Evolutionary conservation across 257 asterid species (phyloP), one percentile per base, ranked within the genome.

Genomic region (Misopates orontium): DNA sequence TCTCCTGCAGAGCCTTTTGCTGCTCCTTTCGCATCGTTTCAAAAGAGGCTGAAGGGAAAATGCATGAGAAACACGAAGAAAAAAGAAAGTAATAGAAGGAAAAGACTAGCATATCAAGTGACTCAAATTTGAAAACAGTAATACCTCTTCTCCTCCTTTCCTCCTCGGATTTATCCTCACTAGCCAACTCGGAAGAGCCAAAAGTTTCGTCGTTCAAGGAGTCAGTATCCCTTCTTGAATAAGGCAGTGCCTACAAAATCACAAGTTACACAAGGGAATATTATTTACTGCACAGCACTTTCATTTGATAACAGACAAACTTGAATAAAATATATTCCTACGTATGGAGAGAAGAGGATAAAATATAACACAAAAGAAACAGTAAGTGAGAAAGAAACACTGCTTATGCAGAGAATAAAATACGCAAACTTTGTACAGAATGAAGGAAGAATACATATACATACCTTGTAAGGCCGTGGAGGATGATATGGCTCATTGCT

Each of bases 391-490:
- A 47, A 41, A 10, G 56, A 39, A 60, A 58, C 65, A 56, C 52
- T 18, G 51, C 41, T 59, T 22, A 52, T 45, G 41, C 48, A 60
- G 5, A 36, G 52, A 57, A 59, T 16, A 41, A 44, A 55, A 62
- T 44, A 60, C 44, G 67, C 68, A 20, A 48, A 57, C 24, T 55
- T 45, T 59, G 24, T 47, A 24, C 21, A 39, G 32, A 49, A 22
- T 50, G 45, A 21, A 39, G 64, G 59, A 36, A 36, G 40, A 56
- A 21, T 17, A 63, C 44, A 71, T 63, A 50, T 28, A 28, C 36
- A 7, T 28, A 91, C 99, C 98, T 94, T 94, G 73, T 86, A 94
- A 59, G 99, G 98, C 17, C 96, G 90, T 78, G 99, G 99, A 76
- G 99, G 99, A 49, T 94, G 98, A 75, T 91, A 91, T 25, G 94